Base-by-base conservation (phyloP, 1,284 basidiomycete genomes). In the Termitomyces sp. region DNA sequence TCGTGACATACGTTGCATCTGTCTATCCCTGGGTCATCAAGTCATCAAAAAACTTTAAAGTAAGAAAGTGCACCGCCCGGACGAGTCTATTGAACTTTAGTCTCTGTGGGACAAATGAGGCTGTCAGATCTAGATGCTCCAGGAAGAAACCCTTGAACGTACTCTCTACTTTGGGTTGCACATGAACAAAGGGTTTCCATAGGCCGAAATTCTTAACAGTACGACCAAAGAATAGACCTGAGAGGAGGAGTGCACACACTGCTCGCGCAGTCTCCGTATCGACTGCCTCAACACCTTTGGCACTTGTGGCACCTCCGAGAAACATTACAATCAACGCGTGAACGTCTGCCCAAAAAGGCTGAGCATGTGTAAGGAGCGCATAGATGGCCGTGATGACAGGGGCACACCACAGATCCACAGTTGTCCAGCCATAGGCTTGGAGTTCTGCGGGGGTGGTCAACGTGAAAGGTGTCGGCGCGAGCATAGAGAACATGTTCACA, bases 371-470 rank as follows among this genome's bases (percentile, higher is more conserved):
- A 53, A 89, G 75, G 56, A 86, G 77, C 49, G 87, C 84, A 61
- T 83, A 88, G 10, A 89, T 64, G 0, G 74, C 86, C 10, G 86
- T 88, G 60, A 81, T 55, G 46, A 49, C 38, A 1, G 61, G 61
- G 7, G 88, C 86, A 69, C 79, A 81, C 88, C 88, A 90, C 28
- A 90, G 65, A 62, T 90, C 87, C 0, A 77, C 75, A 21, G 81
- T 81, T 18, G 83, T 84, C 88, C 87, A 90, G 4, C 87, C 88
- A 56, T 85, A 86, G 0, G 84, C 76, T 46, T 75, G 74, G 9
- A 90, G 72, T 62, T 89, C 87, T 1, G 80, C 72, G 2, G 88
- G 88, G 0, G 87, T 89, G 39, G 80, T 73, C 16, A 89, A 64
- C 6, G 78, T 60, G 53, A 87, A 70, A 0, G 83, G 70, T 13